These are phyloP conservation scores for Boletus barrowsii DNA, from an alignment of 768 basidiomycete genomes.

Conservation along the genomic window DNA sequence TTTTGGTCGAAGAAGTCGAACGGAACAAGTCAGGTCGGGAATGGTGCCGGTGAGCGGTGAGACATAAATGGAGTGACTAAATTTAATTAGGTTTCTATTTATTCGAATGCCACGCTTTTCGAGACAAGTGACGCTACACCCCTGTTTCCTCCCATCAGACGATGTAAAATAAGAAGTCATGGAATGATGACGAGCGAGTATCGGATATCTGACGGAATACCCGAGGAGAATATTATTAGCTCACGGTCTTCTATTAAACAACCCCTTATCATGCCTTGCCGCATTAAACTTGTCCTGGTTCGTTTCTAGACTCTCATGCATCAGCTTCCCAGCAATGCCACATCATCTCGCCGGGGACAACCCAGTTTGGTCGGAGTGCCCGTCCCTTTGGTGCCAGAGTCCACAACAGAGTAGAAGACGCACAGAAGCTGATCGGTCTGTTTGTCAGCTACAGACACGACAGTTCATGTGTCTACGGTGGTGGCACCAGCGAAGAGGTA, in stretches of 20 bases:
- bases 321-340: no score
- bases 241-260: no score
- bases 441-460: constrained; percentile 13
- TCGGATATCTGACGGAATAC: neutral
- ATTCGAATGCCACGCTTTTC: neutral
- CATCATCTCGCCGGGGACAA: constrained; percentile 9
- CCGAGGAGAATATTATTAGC: neutral
- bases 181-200: neutral
- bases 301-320: neutral
- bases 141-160: neutral
- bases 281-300: constrained; percentile 9
- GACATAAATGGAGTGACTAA: constrained; percentile 15
- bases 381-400: constrained; percentile 7
- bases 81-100: constrained; percentile 16
- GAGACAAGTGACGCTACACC: neutral
- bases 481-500: constrained; percentile 15
- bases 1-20: constrained; percentile 31
- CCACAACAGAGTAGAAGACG: constrained; percentile 12
- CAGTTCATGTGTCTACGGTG: constrained; percentile 8
- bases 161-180: neutral
- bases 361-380: constrained; percentile 12
- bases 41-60: constrained; percentile 23
- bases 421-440: constrained; percentile 22
- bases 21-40: constrained; percentile 26
- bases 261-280: neutral